Base-by-base conservation (phyloP, 345 rosid genomes). In the Lepidium didymum region DNA sequence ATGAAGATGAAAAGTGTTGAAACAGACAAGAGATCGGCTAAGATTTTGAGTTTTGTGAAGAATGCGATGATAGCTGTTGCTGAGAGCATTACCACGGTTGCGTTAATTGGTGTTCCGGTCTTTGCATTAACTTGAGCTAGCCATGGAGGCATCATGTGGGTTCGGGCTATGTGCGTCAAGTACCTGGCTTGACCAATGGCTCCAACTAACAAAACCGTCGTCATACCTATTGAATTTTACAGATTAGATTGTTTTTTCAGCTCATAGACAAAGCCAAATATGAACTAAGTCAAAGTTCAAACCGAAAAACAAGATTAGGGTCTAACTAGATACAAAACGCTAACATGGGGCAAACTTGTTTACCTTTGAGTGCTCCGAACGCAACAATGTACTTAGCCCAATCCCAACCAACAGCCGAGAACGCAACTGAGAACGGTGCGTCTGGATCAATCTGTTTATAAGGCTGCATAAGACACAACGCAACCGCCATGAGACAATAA, bases 91-190 rank as follows among this genome's bases (percentile, higher is more conserved):
- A 81, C 77, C 1, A 87, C 68, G 0, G 98, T 85, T 23, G 96
- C 96, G 51, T 89, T 86, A 1, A 86, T 69, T 0, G 96, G 92
- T 1, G 96, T 86, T 2, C 98, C 95, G 1, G 96, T 92, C 52
- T 68, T 82, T 14, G 53, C 77, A 41, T 81, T 74, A 18, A 91
- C 91, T 0, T 63, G 78, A 9, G 98, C 96, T 10, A 92, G 63
- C 90, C 94, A 83, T 4, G 96, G 96, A 0, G 96, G 96, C 84
- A 88, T 82, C 96, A 92, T 86, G 75, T 90, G 98, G 8, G 96
- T 78, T 6, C 92, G 80, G 3, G 92, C 92, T n/a, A 92, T 92
- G 74, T 92, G 98, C 0, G 98, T 89, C 37, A 89, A 72, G 68
- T 92, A 92, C 31, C 98, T 78, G 10, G 96, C 95, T 66, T 87